Evolutionary conservation across 1,139 yeast species (phyloP).

Genomic region (Suhomyces terraborum): DNA sequence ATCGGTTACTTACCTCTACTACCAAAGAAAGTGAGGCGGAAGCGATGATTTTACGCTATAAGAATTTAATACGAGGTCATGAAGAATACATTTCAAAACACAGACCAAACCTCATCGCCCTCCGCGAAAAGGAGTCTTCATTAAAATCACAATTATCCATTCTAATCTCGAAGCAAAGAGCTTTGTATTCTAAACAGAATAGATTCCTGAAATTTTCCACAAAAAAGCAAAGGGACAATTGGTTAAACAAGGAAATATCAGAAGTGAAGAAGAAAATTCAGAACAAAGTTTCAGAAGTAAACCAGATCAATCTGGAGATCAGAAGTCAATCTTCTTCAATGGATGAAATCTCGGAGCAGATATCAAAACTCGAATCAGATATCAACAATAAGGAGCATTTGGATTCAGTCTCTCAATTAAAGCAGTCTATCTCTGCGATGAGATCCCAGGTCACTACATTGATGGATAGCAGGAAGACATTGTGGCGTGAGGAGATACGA

Average conservation of each 20-base stretch:
- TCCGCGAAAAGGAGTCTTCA: constrained; percentile 43
- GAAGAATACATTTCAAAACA: constrained; percentile 25
- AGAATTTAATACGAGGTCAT: constrained; percentile 23
- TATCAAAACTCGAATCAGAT: constrained; percentile 37
- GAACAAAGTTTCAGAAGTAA: constrained; percentile 28
- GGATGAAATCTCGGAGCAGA: constrained; percentile 36
- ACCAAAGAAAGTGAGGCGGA: constrained; percentile 22
- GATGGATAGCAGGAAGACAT: constrained; percentile 65
- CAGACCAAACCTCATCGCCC: constrained; percentile 46
- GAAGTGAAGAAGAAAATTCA: constrained; percentile 23
- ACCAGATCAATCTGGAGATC: constrained; percentile 24
- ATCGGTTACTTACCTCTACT: constrained; percentile 19
- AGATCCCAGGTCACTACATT: constrained; percentile 46
- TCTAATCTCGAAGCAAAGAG: constrained; percentile 57
- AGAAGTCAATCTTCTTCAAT: constrained; percentile 22
- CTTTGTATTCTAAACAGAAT: constrained; percentile 72
- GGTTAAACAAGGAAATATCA: constrained; percentile 53
- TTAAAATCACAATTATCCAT: constrained; percentile 45
- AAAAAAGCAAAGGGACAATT: constrained; percentile 61
- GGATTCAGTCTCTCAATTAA: constrained; percentile 29
- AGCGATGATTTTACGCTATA: constrained; percentile 21
- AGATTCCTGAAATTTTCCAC: constrained; percentile 62
- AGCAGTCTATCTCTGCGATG: constrained; percentile 36
- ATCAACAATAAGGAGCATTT: constrained; percentile 26
- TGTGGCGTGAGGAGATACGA: constrained; percentile 82